A percentile compares a stretch with the other conserved stretches of the same genome.
These are phyloP conservation scores for Cercospora zeae-maydis DNA, from an alignment of 2,329 filamentous ascomycete genomes.

Conservation along the genomic window DNA sequence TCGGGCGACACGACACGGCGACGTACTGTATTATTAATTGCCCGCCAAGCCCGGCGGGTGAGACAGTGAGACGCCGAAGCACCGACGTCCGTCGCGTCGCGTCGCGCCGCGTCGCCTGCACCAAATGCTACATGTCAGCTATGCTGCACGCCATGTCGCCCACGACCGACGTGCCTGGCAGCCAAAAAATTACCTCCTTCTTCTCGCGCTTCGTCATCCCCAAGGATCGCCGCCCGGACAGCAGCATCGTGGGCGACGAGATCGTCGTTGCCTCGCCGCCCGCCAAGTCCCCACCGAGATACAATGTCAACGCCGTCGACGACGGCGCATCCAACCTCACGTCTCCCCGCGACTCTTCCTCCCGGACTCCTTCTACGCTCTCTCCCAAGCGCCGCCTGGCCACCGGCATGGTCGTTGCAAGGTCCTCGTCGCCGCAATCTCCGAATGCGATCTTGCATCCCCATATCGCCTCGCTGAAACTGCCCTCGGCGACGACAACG, in stretches of 20 bases:
- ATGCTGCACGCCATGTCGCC: constrained; percentile 8
- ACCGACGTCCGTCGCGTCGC: background rate
- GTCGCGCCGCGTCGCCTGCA: background rate
- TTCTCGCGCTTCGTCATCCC: constrained; percentile 43
- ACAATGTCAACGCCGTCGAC: constrained; percentile 16
- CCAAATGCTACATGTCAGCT: too few relatives aligned
- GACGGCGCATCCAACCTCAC: constrained; percentile 15
- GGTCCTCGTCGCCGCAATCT: constrained; percentile 5
- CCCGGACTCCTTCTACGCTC: constrained; percentile 8
- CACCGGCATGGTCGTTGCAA: constrained; percentile 5
- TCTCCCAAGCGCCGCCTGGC: constrained; percentile 13
- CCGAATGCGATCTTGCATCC: background rate
- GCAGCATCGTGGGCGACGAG: constrained; percentile 26
- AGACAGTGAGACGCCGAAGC: too few relatives aligned
- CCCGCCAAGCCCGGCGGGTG: background rate
- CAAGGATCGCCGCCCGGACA: constrained; percentile 24
- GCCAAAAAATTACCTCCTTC: constrained; percentile 42
- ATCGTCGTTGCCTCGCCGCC: constrained; percentile 26
- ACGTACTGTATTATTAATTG: background rate
- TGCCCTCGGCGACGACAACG: constrained; percentile 4
- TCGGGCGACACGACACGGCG: too few relatives aligned
- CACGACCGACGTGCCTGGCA: constrained; percentile 1
- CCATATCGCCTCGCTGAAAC: constrained; percentile 2
- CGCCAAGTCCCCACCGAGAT: constrained; percentile 7
- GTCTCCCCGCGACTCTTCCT: constrained; percentile 19